Evolutionary conservation across 495 filamentous ascomycete species (phyloP).

Genomic region (Xylaria grammica): DNA sequence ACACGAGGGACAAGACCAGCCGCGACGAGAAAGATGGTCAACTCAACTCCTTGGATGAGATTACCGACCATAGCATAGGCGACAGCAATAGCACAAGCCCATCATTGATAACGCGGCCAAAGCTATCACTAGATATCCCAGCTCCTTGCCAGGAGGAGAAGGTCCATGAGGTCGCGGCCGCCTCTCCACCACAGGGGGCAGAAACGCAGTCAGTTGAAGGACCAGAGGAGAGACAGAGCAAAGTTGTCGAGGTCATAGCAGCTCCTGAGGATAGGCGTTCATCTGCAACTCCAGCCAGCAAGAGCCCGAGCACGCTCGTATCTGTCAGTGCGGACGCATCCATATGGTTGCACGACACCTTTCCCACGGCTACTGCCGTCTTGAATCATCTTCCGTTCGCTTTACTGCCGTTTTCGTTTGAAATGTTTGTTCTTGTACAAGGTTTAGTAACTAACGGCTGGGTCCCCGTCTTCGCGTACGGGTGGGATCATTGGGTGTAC

Average conservation of each 20-base stretch:
- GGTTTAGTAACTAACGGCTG: conserved; percentile 70
- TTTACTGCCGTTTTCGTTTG: conserved; percentile 67
- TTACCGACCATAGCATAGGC: neutral
- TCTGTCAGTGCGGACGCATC: conserved; percentile 49
- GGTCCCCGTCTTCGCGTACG: conserved; percentile 69
- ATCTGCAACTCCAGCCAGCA: neutral
- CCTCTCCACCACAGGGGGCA: neutral
- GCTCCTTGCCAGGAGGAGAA: neutral
- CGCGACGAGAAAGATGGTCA: neutral
- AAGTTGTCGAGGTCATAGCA: neutral
- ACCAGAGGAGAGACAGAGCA: conserved; percentile 5
- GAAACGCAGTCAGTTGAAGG: conserved; percentile 16
- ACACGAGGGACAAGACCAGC: neutral
- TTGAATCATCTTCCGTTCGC: conserved; percentile 64
- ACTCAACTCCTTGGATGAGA: conserved; percentile 1
- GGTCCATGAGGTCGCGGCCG: neutral
- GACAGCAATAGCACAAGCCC: neutral
- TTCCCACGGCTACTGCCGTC: conserved; percentile 67
- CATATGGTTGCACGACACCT: conserved; percentile 66
- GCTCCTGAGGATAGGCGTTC: neutral
- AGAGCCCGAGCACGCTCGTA: conserved; percentile 41
- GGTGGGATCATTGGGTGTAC: conserved; percentile 70
- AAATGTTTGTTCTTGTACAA: conserved; percentile 73
- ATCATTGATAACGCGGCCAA: neutral
- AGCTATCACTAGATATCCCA: neutral